Conservation (phyloP, 139 green algal species). For the Picochlorum costavermella region DNA sequence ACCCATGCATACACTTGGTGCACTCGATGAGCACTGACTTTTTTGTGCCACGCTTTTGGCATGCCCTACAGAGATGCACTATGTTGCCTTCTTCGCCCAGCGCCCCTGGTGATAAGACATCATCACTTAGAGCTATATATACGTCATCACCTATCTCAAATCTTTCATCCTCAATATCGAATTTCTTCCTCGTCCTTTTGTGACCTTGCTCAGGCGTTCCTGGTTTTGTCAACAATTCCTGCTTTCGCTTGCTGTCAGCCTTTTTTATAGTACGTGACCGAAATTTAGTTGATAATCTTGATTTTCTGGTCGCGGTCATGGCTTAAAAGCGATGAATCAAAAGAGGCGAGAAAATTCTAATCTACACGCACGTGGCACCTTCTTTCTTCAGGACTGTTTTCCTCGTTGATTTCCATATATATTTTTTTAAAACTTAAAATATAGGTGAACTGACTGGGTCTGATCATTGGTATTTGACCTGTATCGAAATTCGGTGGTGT, state of each 20-base stretch:
- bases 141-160: slow-evolving; percentile 24
- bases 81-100: slow-evolving; percentile 11
- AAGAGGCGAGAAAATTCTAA: too few relatives aligned
- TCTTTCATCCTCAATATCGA: slow-evolving; percentile 9
- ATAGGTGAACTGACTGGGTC: too few relatives aligned
- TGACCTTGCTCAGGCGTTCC: background rate
- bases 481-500: too few relatives aligned
- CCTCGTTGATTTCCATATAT: too few relatives aligned
- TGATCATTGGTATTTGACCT: too few relatives aligned
- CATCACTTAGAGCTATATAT: slow-evolving; percentile 29
- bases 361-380: too few relatives aligned
- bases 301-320: too few relatives aligned
- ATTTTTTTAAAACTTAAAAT: too few relatives aligned
- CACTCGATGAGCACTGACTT: slow-evolving; percentile 76
- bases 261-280: background rate
- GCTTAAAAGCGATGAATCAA: too few relatives aligned
- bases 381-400: too few relatives aligned
- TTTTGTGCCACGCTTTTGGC: slow-evolving; percentile 9
- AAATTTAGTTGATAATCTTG: background rate
- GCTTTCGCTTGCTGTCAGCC: background rate
- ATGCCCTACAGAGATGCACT: slow-evolving; percentile 17
- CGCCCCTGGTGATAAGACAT: background rate
- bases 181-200: background rate
- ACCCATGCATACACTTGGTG: slow-evolving; percentile 73
- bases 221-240: background rate